A percentile compares a stretch with the other conserved stretches of the same genome.
These are phyloP conservation scores for Blastobotrys illinoisensis DNA, from an alignment of 1,139 yeast species.

Conservation along the genomic window DNA sequence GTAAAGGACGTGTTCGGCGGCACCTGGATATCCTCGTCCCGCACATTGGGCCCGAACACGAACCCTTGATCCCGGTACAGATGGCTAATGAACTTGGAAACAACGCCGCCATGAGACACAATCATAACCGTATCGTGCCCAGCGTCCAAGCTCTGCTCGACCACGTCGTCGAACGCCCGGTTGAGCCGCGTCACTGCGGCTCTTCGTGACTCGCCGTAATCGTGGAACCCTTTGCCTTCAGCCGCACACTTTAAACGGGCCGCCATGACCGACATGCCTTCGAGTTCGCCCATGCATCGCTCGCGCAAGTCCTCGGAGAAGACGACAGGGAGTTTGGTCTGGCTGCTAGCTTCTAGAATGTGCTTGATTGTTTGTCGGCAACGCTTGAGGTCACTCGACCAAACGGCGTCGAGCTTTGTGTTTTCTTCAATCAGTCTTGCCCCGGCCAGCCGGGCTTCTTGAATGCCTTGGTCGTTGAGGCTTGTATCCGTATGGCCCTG, in stretches of 20 bases:
- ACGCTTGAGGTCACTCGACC: constrained; percentile 30
- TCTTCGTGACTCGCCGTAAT: constrained; percentile 50
- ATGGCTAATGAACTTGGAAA: constrained; percentile 50
- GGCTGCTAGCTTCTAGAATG: constrained; percentile 14
- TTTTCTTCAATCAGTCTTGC: constrained; percentile 14
- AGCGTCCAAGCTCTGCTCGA: constrained; percentile 36
- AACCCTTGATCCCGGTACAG: constrained; percentile 38
- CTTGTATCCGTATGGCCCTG: constrained; percentile 56
- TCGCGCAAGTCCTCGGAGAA: constrained; percentile 54
- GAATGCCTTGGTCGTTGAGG: constrained; percentile 23
- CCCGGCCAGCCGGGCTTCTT: constrained; percentile 26
- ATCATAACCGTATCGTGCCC: constrained; percentile 48
- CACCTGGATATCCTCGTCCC: constrained; percentile 46
- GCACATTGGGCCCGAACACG: constrained; percentile 36
- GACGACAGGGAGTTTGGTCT: constrained; percentile 5
- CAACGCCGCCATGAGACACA: constrained; percentile 86
- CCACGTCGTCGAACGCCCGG: constrained; percentile 42
- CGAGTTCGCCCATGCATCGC: constrained; percentile 71
- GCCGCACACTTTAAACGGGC: constrained; percentile 53
- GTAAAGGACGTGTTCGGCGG: constrained; percentile 73
- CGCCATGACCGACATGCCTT: constrained; percentile 66
- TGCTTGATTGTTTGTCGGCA: constrained; percentile 28
- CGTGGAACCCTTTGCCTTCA: constrained; percentile 43
- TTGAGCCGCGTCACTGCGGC: constrained; percentile 48
- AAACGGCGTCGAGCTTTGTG: constrained; percentile 25